Conservation (phyloP, 2,329 filamentous ascomycete species). For the Fusarium pseudograminearum region DNA sequence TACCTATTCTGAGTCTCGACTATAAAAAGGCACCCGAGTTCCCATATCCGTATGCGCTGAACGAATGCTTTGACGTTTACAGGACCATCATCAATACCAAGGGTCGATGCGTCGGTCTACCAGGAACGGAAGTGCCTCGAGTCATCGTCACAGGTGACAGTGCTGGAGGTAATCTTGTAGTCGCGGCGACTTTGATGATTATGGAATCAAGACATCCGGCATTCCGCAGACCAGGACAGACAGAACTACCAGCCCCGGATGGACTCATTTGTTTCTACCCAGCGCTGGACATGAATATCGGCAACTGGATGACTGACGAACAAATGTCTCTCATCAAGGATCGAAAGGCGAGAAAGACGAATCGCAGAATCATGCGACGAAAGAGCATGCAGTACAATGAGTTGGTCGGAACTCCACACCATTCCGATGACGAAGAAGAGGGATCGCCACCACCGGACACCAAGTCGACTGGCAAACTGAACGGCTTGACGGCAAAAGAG, state of each 20-base stretch:
- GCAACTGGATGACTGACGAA: conserved; percentile 99
- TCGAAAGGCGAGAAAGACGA: conserved; percentile 80
- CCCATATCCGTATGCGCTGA: conserved; percentile 61
- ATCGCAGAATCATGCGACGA: conserved; percentile 79
- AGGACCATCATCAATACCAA: conserved; percentile 54
- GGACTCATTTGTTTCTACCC: conserved; percentile 91
- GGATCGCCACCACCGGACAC: conserved; percentile 35
- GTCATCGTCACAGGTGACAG: conserved; percentile 63
- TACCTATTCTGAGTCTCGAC: conserved; percentile 92
- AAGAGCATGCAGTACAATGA: conserved; percentile 92
- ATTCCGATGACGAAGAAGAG: conserved; percentile 79
- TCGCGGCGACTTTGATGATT: conserved; percentile 88
- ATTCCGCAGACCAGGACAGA: conserved; percentile 53
- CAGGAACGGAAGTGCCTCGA: conserved; percentile 53
- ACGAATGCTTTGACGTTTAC: conserved; percentile 64
- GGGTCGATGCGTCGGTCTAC: conserved; percentile 59
- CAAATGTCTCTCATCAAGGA: conserved; percentile 96
- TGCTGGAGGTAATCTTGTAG: conserved; percentile 61
- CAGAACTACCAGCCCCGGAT: conserved; percentile 77
- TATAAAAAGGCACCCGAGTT: conserved; percentile 72
- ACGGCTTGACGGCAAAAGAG: conserved; percentile 19
- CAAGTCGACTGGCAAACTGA: conserved; percentile 6
- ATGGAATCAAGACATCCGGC: conserved; percentile 75
- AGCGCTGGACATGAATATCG: conserved; percentile 94
- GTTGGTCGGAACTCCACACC: conserved; percentile 84